phyloP scores from a whole-genome alignment of 257 asterid genomes.

The Nicotiana paniculata region DNA sequence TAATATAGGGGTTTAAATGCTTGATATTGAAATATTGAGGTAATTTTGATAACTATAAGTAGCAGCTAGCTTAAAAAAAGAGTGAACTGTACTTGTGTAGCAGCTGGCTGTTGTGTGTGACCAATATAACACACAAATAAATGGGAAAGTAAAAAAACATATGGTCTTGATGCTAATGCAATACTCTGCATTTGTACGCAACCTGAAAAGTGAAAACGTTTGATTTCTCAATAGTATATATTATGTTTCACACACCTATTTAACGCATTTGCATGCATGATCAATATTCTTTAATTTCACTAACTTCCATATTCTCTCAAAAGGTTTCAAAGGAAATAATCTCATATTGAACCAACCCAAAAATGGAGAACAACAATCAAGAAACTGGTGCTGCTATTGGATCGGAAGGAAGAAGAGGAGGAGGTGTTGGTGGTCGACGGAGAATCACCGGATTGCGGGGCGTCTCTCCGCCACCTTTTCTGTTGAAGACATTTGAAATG shows the following conservation, averaged over 20 bases:
- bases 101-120: background rate
- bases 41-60: no score
- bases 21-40: background rate
- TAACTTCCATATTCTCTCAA: background rate
- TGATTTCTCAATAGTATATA: background rate
- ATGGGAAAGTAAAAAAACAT: background rate
- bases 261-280: background rate
- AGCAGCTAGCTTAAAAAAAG: background rate
- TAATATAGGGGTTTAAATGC: background rate
- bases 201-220: background rate
- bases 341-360: background rate
- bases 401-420: background rate
- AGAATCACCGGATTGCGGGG: background rate
- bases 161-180: background rate
- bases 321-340: background rate
- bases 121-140: background rate
- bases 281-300: background rate
- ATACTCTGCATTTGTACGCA: background rate
- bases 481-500: constrained; percentile 28
- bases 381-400: background rate
- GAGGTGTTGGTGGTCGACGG: background rate
- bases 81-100: background rate
- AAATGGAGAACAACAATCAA: background rate
- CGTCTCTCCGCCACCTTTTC: constrained; percentile 32
- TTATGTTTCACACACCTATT: background rate